These are phyloP conservation scores for Stromatinia cepivora DNA, from an alignment of 2,329 filamentous ascomycete genomes.

Conservation along the genomic window DNA sequence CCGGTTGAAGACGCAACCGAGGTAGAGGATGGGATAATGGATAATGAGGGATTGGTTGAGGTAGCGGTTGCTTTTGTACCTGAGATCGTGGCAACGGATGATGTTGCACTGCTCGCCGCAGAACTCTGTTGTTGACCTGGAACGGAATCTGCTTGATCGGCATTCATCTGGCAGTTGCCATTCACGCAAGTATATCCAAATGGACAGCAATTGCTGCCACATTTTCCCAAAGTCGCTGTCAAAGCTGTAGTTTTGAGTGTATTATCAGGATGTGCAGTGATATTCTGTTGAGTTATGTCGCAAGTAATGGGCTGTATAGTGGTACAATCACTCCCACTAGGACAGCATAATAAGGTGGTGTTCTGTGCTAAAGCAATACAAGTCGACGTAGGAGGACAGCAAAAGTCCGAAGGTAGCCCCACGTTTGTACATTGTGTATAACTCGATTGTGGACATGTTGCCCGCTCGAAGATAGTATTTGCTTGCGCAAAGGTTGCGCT, in stretches of 20 bases:
- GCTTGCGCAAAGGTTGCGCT: slow-evolving; percentile 44
- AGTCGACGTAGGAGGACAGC: slow-evolving; percentile 55
- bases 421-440: slow-evolving; percentile 54
- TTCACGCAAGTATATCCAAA: slow-evolving; percentile 64
- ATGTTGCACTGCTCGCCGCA: slow-evolving; percentile 34
- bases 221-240: slow-evolving; percentile 55
- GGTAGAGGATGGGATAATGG: slow-evolving; percentile 32
- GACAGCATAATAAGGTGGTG: slow-evolving; percentile 72
- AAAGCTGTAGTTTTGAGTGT: slow-evolving; percentile 67
- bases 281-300: slow-evolving; percentile 61
- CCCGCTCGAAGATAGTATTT: slow-evolving; percentile 46
- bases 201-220: slow-evolving; percentile 66
- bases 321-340: slow-evolving; percentile 56
- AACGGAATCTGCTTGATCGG: slow-evolving; percentile 49
- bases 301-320: slow-evolving; percentile 65
- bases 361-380: slow-evolving; percentile 64
- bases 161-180: slow-evolving; percentile 51
- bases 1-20: slow-evolving; percentile 17
- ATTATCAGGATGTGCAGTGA: slow-evolving; percentile 54
- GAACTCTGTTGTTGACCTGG: slow-evolving; percentile 29
- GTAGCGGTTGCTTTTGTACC: slow-evolving; percentile 13
- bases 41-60: neutral
- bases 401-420: slow-evolving; percentile 63
- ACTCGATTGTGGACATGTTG: slow-evolving; percentile 52
- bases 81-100: slow-evolving; percentile 22